These are phyloP conservation scores for Corylus americana DNA, from an alignment of 306 rosid species.

Conservation along the genomic window DNA sequence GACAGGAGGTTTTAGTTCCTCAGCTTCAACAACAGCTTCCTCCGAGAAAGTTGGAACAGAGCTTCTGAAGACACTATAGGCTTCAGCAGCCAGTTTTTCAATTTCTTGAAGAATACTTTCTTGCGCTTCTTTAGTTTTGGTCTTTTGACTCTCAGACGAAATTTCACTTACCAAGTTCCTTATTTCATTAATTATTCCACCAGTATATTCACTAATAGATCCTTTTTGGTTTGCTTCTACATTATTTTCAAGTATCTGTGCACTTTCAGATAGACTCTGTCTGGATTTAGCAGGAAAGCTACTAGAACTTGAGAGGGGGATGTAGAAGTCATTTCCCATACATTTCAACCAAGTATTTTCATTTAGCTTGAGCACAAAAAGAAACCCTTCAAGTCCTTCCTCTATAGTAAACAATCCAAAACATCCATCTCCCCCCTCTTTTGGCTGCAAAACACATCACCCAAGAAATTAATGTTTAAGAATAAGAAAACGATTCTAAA, in stretches of 20 bases:
- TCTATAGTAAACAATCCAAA: constrained; percentile 59
- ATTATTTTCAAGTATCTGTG: constrained; percentile 31
- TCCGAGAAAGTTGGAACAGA: constrained; percentile 57
- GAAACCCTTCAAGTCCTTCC: constrained; percentile 74
- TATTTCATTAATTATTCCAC: constrained; percentile 74
- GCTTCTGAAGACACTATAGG: constrained; percentile 82
- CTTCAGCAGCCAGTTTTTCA: constrained; percentile 93
- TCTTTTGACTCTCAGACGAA: constrained; percentile 55
- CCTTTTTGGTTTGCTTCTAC: constrained; percentile 44
- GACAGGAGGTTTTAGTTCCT: constrained; percentile 21
- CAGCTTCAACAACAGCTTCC: constrained; percentile 47
- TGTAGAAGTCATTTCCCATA: constrained; percentile 71
- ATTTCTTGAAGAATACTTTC: constrained; percentile 88
- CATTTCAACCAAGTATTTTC: constrained; percentile 68
- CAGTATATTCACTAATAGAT: constrained; percentile 48
- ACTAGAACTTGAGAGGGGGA: constrained; percentile 61
- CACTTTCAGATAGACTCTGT: constrained; percentile 34
- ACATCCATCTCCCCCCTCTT: constrained; percentile 60
- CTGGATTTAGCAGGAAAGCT: constrained; percentile 30
- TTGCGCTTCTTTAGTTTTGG: constrained; percentile 74
- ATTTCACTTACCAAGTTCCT: constrained; percentile 72
- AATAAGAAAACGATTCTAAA: constrained; percentile 22
- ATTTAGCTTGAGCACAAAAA: constrained; percentile 78
- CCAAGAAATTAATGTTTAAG: background rate
- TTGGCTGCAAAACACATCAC: constrained; percentile 58